Evolutionary conservation across 306 rosid genomes (phyloP).

Genomic region (Quercus berberidifolia): DNA sequence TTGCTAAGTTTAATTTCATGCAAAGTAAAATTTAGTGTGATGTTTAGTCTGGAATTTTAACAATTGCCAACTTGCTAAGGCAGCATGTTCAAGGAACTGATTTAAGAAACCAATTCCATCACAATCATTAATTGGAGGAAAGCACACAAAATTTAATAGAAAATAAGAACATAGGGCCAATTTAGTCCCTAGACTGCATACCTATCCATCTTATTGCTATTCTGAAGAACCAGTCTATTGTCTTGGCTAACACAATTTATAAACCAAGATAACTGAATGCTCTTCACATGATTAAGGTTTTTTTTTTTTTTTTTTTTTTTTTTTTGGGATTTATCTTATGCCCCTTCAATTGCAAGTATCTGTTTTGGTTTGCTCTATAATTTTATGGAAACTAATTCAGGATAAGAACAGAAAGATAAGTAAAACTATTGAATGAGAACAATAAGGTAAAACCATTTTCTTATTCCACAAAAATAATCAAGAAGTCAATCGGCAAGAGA

Average conservation of each 20-base stretch:
- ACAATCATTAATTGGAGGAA: not conserved
- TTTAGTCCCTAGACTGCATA: not conserved
- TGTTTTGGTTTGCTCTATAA: not conserved
- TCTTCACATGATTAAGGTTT: not conserved
- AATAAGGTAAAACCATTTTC: not conserved
- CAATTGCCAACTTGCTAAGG: not conserved
- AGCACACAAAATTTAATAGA: not conserved
- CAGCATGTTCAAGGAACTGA: not conserved
- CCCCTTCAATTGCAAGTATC: not conserved
- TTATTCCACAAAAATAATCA: not conserved
- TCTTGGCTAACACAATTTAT: not conserved
- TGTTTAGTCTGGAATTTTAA: not conserved
- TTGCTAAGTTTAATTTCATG: not conserved
- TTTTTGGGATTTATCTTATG: not conserved
- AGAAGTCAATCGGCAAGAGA: not conserved
- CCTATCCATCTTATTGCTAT: not conserved
- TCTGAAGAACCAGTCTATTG: not conserved
- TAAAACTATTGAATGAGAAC: not conserved
- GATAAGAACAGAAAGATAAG: not conserved
- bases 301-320: not conserved
- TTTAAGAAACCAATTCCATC: not conserved
- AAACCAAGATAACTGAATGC: not conserved
- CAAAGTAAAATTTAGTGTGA: not conserved
- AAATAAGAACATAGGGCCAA: not conserved
- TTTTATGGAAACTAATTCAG: not conserved